Base-by-base conservation (phyloP, 2,329 filamentous ascomycete genomes). In the Pseudogymnoascus sp. region DNA sequence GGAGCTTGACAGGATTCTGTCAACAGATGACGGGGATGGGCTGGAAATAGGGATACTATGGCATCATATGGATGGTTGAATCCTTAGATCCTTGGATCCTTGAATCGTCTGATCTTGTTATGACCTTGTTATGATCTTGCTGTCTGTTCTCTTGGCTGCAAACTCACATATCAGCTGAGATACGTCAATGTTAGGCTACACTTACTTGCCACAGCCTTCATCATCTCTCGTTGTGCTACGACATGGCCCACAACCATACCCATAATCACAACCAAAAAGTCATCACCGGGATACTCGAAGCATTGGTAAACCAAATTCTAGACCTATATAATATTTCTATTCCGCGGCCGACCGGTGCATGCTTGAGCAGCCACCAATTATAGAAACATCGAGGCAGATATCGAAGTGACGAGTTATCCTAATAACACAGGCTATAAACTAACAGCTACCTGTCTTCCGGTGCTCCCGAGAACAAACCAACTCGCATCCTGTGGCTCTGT, bases 401-500 rank as follows among this genome's bases (percentile, higher is more conserved):
- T 21, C 49, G 28, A 34, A 56, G 25, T 9, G 49, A 56, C 49
- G 49, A 34, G 49, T 56, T 56, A 56, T 56, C 49, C 49, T 56
- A 34, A 56, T 34, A 56, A 56, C 49, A 56, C 49, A 9, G 49
- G 49, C 49, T 34, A 56, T 34, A 11, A 56, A 56, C 49, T 56
- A 40, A 60, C 23, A 23, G 66, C 68, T 74, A 74, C 65, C 71
- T 73, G 64, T 89, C 87, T 70, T 90, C 88, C 49, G 86, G 85
- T 65, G 84, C 77, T 36, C 86, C 86, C 65, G 87, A 89, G 74
- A 91, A 90, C 65, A 91, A 78, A 62, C 88, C 88, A 74, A 91
- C 88, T 71, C 88, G 84, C 82, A 91, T 87, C 65, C 88, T 87
- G 76, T 91, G 88, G 75, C 87, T 90, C 88, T 91, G 75, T 66